phyloP scores from a whole-genome alignment of 331 rosid genomes.

The Quercus lobata region DNA sequence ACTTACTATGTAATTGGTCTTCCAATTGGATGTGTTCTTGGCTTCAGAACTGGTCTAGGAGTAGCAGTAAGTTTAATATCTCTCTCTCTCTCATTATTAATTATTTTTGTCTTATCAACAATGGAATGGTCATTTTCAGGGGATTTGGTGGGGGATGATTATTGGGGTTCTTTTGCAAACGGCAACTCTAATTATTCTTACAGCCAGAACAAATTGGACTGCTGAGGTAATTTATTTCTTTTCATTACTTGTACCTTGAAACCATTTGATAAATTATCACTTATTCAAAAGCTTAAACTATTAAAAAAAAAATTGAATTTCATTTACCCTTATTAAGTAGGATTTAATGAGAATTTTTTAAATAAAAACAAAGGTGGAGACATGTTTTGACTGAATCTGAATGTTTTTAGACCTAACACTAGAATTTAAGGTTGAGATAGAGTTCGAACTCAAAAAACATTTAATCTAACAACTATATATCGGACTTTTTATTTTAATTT shows the following conservation, averaged over 20 bases:
- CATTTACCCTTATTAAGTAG: too few relatives aligned
- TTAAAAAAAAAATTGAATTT: too few relatives aligned
- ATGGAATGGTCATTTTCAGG: conserved; percentile 29
- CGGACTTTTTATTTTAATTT: too few relatives aligned
- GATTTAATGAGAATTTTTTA: too few relatives aligned
- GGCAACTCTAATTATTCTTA: conserved; percentile 43
- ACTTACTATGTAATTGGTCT: conserved; percentile 66
- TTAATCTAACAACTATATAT: too few relatives aligned
- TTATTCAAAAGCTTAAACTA: too few relatives aligned
- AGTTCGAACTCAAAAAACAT: too few relatives aligned
- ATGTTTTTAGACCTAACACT: too few relatives aligned
- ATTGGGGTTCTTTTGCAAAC: conserved; percentile 76
- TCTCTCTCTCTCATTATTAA: background rate
- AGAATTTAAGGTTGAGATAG: too few relatives aligned
- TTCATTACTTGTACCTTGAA: background rate
- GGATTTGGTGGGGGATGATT: conserved; percentile 93
- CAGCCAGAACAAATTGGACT: conserved; percentile 71
- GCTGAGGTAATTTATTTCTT: conserved; percentile 44
- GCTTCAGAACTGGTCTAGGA: conserved; percentile 59
- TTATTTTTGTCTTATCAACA: background rate
- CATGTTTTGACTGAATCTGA: too few relatives aligned
- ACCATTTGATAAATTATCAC: too few relatives aligned
- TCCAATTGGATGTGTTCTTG: conserved; percentile 75
- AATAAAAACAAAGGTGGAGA: too few relatives aligned
- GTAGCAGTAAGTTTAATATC: conserved; percentile 55